Evolutionary conservation across 1,284 basidiomycete genomes (phyloP).

Genomic region (Blastosporella zonata): DNA sequence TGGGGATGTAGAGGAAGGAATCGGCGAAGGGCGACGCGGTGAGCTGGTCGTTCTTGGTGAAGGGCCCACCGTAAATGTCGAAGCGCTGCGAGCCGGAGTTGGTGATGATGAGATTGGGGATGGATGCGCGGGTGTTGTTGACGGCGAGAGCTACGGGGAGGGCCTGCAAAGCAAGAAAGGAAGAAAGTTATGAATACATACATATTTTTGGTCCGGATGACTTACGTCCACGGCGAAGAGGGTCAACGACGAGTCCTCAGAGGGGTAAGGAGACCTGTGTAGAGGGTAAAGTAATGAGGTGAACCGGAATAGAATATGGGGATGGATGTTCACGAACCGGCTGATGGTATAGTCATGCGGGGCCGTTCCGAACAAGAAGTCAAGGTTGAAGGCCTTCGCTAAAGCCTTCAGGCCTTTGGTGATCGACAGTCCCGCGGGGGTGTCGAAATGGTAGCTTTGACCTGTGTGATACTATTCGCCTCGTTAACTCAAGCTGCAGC

Average conservation of each 20-base stretch:
- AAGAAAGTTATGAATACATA: not conserved
- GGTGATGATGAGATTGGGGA: slow-evolving; percentile 67
- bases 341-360: slow-evolving; percentile 71
- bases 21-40: slow-evolving; percentile 67
- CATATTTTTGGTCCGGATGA: not conserved
- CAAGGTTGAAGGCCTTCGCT: slow-evolving; percentile 52
- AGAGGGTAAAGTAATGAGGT: not conserved
- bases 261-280: slow-evolving; percentile 59
- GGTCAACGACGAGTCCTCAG: slow-evolving; percentile 59
- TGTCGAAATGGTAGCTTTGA: slow-evolving; percentile 37
- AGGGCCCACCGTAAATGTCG: slow-evolving; percentile 66
- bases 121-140: slow-evolving; percentile 57
- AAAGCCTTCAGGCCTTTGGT: slow-evolving; percentile 54
- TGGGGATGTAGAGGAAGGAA: slow-evolving; percentile 54
- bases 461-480: slow-evolving; percentile 55
- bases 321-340: slow-evolving; percentile 36
- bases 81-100: slow-evolving; percentile 78
- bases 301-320: not conserved
- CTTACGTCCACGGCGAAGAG: slow-evolving; percentile 59
- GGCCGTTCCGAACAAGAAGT: slow-evolving; percentile 59
- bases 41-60: slow-evolving; percentile 78
- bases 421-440: slow-evolving; percentile 46
- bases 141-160: slow-evolving; percentile 53
- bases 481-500: not conserved
- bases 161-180: slow-evolving; percentile 33